These are phyloP conservation scores for Colletotrichum aenigma DNA, from an alignment of 2,329 filamentous ascomycete species.

Conservation along the genomic window DNA sequence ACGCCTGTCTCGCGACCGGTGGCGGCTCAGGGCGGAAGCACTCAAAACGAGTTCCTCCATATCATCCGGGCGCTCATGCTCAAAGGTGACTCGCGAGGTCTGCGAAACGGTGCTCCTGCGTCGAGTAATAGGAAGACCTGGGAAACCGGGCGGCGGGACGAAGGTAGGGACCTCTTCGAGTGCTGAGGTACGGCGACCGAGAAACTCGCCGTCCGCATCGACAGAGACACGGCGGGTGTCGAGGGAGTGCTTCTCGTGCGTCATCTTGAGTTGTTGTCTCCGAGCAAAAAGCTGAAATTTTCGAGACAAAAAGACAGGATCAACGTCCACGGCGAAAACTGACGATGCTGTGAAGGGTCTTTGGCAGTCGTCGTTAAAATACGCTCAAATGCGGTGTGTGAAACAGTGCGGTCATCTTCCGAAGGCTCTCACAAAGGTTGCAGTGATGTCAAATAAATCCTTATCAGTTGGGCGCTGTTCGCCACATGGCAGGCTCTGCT, in stretches of 20 bases:
- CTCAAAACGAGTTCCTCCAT: constrained; percentile 3
- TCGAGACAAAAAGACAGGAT: neutral
- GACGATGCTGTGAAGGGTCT: neutral
- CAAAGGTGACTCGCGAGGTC: neutral
- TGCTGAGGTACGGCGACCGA: constrained; percentile 2
- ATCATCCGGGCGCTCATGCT: neutral
- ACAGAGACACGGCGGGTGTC: neutral
- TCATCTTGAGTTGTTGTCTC: neutral
- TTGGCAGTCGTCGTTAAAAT: neutral
- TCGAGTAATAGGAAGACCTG: neutral
- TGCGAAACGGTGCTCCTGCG: constrained; percentile 8
- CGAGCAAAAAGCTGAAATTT: neutral
- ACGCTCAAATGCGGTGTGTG: neutral
- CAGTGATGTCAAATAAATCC: neutral
- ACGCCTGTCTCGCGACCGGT: neutral
- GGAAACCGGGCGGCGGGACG: neutral
- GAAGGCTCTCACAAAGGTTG: neutral
- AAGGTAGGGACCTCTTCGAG: constrained; percentile 6
- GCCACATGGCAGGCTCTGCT: constrained; percentile 2
- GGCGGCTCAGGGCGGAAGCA: neutral
- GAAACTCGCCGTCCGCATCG: neutral
- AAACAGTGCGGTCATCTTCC: neutral
- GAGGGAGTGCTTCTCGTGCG: neutral
- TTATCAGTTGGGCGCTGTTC: neutral
- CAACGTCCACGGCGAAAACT: neutral